Evolutionary conservation across 2,329 filamentous ascomycete genomes (phyloP).

Genomic region (Pseudogymnoascus sp.): DNA sequence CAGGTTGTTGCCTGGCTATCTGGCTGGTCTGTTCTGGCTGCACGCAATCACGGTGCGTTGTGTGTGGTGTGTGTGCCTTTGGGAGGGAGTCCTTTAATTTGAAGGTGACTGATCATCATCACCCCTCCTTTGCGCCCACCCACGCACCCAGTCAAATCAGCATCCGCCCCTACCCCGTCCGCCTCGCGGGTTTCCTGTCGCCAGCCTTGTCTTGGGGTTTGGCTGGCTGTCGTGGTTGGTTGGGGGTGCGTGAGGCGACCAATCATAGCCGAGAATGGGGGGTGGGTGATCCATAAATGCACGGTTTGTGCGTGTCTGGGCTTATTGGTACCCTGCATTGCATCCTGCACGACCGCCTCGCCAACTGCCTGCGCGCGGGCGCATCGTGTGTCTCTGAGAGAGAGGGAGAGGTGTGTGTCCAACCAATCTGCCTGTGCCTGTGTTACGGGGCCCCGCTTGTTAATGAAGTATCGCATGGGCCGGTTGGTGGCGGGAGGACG

Average conservation of each 20-base stretch:
- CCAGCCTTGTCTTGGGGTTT: neutral
- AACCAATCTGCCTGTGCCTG: neutral
- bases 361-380: no score
- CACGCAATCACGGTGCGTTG: no score
- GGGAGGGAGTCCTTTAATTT: neutral
- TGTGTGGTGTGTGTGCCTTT: neutral
- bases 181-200: neutral
- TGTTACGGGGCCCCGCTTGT: neutral
- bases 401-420: neutral
- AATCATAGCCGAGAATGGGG: neutral
- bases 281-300: neutral
- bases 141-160: neutral
- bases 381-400: no score
- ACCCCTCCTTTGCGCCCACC: neutral
- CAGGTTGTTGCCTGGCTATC: neutral
- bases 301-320: neutral
- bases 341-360: neutral
- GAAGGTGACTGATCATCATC: neutral
- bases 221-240: neutral
- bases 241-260: neutral
- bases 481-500: neutral
- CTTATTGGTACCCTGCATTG: neutral
- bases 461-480: neutral
- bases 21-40: no score
- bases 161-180: neutral